phyloP scores from a whole-genome alignment of 352 stramenopile genomes.

The Sclerospora graminicola region DNA sequence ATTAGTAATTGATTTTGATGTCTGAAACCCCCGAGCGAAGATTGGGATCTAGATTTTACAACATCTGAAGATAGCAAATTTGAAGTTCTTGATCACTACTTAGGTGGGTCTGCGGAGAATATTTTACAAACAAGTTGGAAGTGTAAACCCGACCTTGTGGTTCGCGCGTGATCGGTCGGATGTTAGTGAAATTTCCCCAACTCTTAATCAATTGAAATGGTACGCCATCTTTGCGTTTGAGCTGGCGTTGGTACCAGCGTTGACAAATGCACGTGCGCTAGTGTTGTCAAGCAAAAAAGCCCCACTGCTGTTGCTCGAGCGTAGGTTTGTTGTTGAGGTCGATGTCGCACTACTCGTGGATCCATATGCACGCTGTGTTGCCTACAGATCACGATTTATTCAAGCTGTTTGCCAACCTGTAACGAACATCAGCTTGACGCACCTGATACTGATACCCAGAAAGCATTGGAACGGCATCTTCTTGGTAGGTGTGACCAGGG shows the following conservation, averaged over 20 bases:
- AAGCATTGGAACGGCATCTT: constrained; percentile 41
- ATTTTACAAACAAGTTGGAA: no score
- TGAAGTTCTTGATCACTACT: no score
- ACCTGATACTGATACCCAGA: constrained; percentile 65
- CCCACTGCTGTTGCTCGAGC: constrained; percentile 36
- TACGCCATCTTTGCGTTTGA: constrained; percentile 13
- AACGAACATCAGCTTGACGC: neutral
- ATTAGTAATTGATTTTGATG: no score
- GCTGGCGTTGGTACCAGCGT: constrained; percentile 15
- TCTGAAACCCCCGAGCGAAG: no score
- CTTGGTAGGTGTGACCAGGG: constrained; percentile 24
- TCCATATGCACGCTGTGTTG: constrained; percentile 32
- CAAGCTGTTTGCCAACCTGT: neutral
- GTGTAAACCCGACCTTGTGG: no score
- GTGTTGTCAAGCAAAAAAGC: constrained; percentile 37
- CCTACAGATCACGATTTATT: constrained; percentile 7
- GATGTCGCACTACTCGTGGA: constrained; percentile 14
- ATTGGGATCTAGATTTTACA: no score
- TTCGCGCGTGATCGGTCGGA: no score
- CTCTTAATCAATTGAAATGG: constrained; percentile 10
- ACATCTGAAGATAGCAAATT: no score
- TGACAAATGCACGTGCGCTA: constrained; percentile 28
- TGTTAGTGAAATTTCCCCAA: no score
- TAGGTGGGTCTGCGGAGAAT: no score
- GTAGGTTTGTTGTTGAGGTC: constrained; percentile 19